Evolutionary conservation across 129 eudicot species (phyloP).

Genomic region (Pittosporum tobira): DNA sequence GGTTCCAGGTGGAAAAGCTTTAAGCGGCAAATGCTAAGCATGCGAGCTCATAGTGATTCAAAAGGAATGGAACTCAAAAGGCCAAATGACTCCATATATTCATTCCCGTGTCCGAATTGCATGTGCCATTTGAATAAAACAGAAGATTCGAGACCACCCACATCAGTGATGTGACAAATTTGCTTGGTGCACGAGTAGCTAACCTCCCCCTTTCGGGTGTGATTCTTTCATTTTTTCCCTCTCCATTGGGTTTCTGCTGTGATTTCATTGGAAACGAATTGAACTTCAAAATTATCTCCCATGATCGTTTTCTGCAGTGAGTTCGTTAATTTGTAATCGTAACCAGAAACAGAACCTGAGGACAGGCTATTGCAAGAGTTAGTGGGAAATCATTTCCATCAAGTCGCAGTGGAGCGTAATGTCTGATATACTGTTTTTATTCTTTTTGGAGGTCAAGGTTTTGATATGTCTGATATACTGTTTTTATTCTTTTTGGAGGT

Average conservation of each 20-base stretch:
- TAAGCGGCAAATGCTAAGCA: constrained; percentile 80
- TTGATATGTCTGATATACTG: too few relatives aligned
- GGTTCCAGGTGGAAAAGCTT: constrained; percentile 76
- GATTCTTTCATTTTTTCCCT: constrained; percentile 74
- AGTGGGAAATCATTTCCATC: background rate
- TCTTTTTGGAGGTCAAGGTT: too few relatives aligned
- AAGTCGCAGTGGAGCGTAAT: background rate
- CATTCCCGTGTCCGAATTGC: constrained; percentile 98
- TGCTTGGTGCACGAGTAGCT: constrained; percentile 32
- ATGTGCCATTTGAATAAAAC: constrained; percentile 83
- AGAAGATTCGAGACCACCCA: constrained; percentile 49
- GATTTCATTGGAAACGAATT: constrained; percentile 12
- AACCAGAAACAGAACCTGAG: constrained; percentile 13
- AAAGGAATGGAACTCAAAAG: constrained; percentile 85
- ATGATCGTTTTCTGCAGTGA: background rate
- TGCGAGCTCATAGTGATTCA: constrained; percentile 82
- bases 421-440: background rate
- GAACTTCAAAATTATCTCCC: constrained; percentile 8
- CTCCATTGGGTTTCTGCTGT: constrained; percentile 19
- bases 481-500: too few relatives aligned
- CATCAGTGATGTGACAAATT: constrained; percentile 33
- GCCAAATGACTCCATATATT: constrained; percentile 75
- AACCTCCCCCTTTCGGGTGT: constrained; percentile 26
- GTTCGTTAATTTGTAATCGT: constrained; percentile 22
- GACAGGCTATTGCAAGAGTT: too few relatives aligned